Percentiles rank a stretch among this genome's conserved stretches.
These are phyloP conservation scores for Capsella bursapastoris DNA, from an alignment of 345 rosid genomes.

Conservation along the genomic window DNA sequence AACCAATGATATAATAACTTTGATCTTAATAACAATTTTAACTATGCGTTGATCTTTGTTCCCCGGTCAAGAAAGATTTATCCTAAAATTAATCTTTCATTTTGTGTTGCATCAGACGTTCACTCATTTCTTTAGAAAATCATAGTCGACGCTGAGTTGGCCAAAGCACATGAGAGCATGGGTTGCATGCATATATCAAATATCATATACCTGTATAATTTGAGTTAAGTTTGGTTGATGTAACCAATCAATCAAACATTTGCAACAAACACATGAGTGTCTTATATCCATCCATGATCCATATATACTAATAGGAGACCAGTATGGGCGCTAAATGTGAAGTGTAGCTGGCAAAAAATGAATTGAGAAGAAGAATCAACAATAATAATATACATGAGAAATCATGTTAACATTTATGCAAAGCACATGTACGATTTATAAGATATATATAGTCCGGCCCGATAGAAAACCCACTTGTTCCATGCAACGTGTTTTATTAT, in stretches of 20 bases:
- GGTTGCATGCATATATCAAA: slow-evolving; percentile 23
- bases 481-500: background rate
- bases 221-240: slow-evolving; percentile 25
- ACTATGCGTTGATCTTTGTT: background rate
- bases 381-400: background rate
- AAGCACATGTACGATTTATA: slow-evolving; percentile 27
- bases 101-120: background rate
- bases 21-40: background rate
- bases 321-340: slow-evolving; percentile 26
- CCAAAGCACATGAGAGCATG: slow-evolving; percentile 39
- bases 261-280: slow-evolving; percentile 35
- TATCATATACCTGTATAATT: background rate
- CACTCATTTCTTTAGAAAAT: background rate
- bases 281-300: background rate
- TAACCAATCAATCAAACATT: slow-evolving; percentile 29
- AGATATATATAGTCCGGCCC: slow-evolving; percentile 10
- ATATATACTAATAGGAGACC: slow-evolving; percentile 18
- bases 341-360: slow-evolving; percentile 35
- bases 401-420: slow-evolving; percentile 27
- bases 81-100: background rate
- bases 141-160: slow-evolving; percentile 21
- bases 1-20: background rate
- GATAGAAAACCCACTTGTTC: background rate
- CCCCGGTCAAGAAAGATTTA: background rate
- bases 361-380: background rate